Evolutionary conservation across 257 asterid genomes (phyloP), one percentile per base, ranked within the genome.

Genomic region (Asclepias syriaca): DNA sequence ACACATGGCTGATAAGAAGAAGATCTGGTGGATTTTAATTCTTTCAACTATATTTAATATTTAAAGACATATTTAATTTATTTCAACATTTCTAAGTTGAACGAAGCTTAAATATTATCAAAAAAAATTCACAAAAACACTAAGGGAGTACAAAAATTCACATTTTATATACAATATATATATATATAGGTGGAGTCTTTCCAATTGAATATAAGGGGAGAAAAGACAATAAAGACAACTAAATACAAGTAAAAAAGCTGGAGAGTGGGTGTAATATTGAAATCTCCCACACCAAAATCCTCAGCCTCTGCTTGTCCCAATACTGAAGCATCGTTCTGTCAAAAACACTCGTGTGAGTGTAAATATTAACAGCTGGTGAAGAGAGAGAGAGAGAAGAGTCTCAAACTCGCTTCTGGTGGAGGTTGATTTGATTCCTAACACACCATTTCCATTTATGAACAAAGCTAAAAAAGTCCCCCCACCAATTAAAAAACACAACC

Each of bases 371-470:
- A 49, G 56, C 58, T 21, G 59, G 34, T 7, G 66, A 2, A 12
- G 24, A 40, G 16, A 21, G 24, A 40, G 16, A 21, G 27, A 21
- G 12, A 67, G 12, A 1, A 32, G 63, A 8, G 37, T 57, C 6
- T 2, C 14, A 73, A 49, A n/a, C 72, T 63, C 12, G 64, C 19
- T 50, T 51, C 72, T 65, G 72, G 80, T 63, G 75, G 15, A 63
- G 80, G 75, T 70, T 45, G 34, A 29, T 29, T 29, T 29, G 68
- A 40, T 37, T 56, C 48, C 24, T 60, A 15, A 45, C 48, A 9
- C 4, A 3, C 3, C 57, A 5, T 3, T 45, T 37, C 74, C 69
- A 74, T 67, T 67, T n/a, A 34, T 58, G 45, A 63, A 66, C 40
- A 21, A 6, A 59, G 48, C 48, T 6, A 43, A 43, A 43, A 43